Evolutionary conservation across 2,329 filamentous ascomycete genomes (phyloP), one percentile per base, ranked within the genome.

Genomic region (Aplosporella prunicola): DNA sequence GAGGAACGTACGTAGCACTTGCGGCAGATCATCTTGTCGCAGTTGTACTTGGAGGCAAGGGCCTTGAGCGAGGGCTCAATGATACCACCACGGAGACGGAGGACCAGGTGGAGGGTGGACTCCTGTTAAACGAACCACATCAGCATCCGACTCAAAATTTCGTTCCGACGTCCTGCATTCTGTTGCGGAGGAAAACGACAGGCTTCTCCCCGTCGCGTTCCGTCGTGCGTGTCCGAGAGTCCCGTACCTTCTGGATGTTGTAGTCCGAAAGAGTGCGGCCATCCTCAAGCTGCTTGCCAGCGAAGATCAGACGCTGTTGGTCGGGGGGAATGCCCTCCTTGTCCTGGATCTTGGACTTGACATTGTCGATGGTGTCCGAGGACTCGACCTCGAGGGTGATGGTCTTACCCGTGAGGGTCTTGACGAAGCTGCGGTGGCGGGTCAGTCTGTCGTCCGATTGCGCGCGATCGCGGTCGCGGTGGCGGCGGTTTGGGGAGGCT

Each of bases 21-120:
- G 78, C 91, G 89, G 86, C 91, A 96, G 72, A 96, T 94, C 82
- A 89, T 89, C 82, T 95, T 95, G 56, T 96, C 91, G 83, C 89
- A 96, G 82, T 98, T 96, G 80, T 93, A 96, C 79, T 95, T 95
- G 76, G 82, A 88, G 64, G 89, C 89, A 51, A 96, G 81, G 55
- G 86, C 89, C 82, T 96, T 96, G 61, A 96, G 81, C 60, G 88
- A 95, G 59, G 91, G 91, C 79, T 96, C 89, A 62, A 94, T 48
- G 76, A 96, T 89, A 77, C 89, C 89, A 77, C 89, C 89, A 77
- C 89, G 88, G 59, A 96, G 88, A 75, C 89, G 88, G 70, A 96
- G 88, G 64, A 96, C 89, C 63, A 96, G 72, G 74, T 96, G 89
- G 58, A 96, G 88, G 52, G 89, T 96, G 41, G 89, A 95, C 77